These are phyloP conservation scores for Salix viminalis DNA, from an alignment of 345 rosid species.

Conservation along the genomic window DNA sequence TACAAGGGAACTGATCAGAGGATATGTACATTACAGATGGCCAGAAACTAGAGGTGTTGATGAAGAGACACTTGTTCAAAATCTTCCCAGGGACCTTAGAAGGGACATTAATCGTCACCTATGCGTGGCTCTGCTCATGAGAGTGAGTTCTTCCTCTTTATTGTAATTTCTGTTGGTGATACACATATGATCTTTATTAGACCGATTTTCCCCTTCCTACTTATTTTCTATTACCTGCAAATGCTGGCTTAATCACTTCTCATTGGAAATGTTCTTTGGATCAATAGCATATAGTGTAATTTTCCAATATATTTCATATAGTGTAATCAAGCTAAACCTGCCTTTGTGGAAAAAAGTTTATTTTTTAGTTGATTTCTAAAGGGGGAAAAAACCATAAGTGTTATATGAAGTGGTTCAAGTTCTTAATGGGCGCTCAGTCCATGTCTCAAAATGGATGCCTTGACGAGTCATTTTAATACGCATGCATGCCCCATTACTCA, in stretches of 20 bases:
- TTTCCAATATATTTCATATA: not conserved
- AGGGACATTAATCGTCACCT: slow-evolving; percentile 88
- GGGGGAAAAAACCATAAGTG: not conserved
- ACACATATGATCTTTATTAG: not conserved
- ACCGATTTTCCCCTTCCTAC: not conserved
- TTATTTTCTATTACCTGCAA: not conserved
- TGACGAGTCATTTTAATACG: not conserved
- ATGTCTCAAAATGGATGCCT: too few species aligned
- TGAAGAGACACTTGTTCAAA: slow-evolving; percentile 54
- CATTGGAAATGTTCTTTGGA: not conserved
- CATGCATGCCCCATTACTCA: not conserved
- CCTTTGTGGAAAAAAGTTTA: not conserved
- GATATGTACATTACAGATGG: slow-evolving; percentile 83
- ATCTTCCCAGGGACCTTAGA: slow-evolving; percentile 76
- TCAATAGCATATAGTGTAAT: too few species aligned
- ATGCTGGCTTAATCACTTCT: not conserved
- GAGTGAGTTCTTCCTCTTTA: slow-evolving; percentile 34
- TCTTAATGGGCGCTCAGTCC: not conserved
- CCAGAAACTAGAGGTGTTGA: slow-evolving; percentile 82
- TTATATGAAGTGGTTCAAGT: not conserved
- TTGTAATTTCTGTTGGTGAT: not conserved
- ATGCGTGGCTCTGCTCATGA: slow-evolving; percentile 64
- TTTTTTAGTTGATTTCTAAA: not conserved
- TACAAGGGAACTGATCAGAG: slow-evolving; percentile 57
- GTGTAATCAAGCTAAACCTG: not conserved